A percentile compares a stretch with the other conserved stretches of the same genome.
These are phyloP conservation scores for Phytomonas francai DNA, from an alignment of 208 protist species.

Conservation along the genomic window DNA sequence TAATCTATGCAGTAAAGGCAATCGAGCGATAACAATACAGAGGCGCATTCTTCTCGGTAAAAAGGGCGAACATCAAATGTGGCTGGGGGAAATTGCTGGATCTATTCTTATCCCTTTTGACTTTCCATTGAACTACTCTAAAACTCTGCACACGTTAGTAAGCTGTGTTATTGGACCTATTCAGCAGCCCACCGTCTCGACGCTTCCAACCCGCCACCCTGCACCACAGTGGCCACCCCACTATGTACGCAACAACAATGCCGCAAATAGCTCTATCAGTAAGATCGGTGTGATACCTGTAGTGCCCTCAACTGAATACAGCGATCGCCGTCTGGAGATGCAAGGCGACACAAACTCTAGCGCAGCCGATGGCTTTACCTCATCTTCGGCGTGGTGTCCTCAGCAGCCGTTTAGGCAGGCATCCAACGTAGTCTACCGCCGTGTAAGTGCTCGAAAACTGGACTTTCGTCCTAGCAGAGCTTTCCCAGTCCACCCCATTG, in stretches of 20 bases:
- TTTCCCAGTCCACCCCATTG: slow-evolving; percentile 39
- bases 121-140: slow-evolving; percentile 42
- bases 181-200: slow-evolving; percentile 61
- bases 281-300: not conserved
- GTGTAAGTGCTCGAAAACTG: slow-evolving; percentile 52
- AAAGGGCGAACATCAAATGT: slow-evolving; percentile 49
- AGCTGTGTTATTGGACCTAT: slow-evolving; percentile 73
- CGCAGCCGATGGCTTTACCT: not conserved
- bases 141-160: slow-evolving; percentile 63
- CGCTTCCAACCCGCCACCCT: slow-evolving; percentile 53
- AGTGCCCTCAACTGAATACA: not conserved
- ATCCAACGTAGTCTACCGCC: slow-evolving; percentile 60
- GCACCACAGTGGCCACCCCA: slow-evolving; percentile 79
- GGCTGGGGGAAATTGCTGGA: slow-evolving; percentile 26
- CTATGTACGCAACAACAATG: slow-evolving; percentile 23
- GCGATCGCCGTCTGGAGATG: not conserved
- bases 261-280: slow-evolving; percentile 1
- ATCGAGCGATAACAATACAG: slow-evolving; percentile 21
- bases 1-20: not conserved
- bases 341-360: slow-evolving; percentile 2
- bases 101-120: slow-evolving; percentile 30
- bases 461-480: slow-evolving; percentile 35
- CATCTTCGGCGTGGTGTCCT: not conserved
- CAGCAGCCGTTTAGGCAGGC: slow-evolving; percentile 13
- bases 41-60: slow-evolving; percentile 52